A percentile compares a stretch with the other conserved stretches of the same genome.
Evolutionary conservation across 139 green algal genomes (phyloP).

Genomic region (Picochlorum sp.): DNA sequence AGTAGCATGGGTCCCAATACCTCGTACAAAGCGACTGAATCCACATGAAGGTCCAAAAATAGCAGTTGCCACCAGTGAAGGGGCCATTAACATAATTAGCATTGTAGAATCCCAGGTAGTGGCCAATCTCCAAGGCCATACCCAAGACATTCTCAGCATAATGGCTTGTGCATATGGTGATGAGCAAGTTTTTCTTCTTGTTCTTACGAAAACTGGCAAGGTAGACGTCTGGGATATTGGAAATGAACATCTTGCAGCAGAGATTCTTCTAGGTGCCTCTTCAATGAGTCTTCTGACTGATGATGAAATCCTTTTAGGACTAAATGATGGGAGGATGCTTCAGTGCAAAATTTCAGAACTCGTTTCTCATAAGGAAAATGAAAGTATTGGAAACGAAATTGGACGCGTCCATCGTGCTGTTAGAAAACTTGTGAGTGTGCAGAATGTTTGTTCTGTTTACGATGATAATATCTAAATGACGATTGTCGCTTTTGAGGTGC

Average conservation of each 20-base stretch:
- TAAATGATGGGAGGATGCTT: neutral
- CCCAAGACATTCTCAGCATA: too few relatives aligned
- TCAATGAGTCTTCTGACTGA: neutral
- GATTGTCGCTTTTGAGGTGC: too few relatives aligned
- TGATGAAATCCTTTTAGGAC: too few relatives aligned
- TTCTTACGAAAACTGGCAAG: neutral
- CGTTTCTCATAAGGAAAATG: too few relatives aligned
- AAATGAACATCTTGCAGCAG: neutral
- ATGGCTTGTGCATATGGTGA: too few relatives aligned
- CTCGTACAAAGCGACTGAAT: constrained; percentile 9
- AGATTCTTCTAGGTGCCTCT: neutral
- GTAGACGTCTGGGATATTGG: neutral
- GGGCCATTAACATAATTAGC: constrained; percentile 50
- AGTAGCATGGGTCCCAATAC: constrained; percentile 27
- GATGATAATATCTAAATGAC: too few relatives aligned
- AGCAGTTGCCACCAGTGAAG: constrained; percentile 39
- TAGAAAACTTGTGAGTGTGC: too few relatives aligned
- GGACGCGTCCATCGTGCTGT: too few relatives aligned
- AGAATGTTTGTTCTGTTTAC: too few relatives aligned
- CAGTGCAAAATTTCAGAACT: too few relatives aligned
- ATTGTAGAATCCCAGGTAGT: constrained; percentile 39
- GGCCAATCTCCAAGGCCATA: constrained; percentile 36
- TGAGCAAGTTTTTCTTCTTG: neutral
- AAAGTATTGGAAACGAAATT: too few relatives aligned
- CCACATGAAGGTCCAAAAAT: constrained; percentile 43